Evolutionary conservation across 148 eudicot genomes (phyloP).

Genomic region (Vaccinium vitisidaea): DNA sequence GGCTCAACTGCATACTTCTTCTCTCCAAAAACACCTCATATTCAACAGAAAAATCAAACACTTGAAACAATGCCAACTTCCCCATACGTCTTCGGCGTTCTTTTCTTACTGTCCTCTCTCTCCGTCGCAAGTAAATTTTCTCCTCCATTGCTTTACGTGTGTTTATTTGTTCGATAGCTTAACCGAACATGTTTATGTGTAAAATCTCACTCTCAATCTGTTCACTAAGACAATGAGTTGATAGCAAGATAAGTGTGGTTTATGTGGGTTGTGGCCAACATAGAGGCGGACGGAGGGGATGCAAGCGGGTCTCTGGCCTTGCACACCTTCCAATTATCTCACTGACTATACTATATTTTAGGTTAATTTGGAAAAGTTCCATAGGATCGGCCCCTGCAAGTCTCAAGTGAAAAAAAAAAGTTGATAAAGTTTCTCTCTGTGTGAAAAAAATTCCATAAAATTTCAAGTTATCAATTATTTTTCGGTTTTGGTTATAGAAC

Average conservation of each 20-base stretch:
- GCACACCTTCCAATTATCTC: too few species aligned
- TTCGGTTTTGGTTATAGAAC: too few species aligned
- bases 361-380: too few species aligned
- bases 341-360: too few species aligned
- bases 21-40: background rate
- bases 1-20: background rate
- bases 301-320: too few species aligned
- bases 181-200: background rate
- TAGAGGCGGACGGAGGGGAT: too few species aligned
- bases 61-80: constrained; percentile 31
- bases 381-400: too few species aligned
- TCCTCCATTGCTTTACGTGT: background rate
- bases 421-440: too few species aligned
- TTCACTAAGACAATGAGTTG: background rate
- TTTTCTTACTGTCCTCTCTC: constrained; percentile 21
- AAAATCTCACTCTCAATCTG: background rate
- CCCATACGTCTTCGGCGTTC: constrained; percentile 14
- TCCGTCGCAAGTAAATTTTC: constrained; percentile 39
- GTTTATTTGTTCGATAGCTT: background rate
- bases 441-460: too few species aligned
- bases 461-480: too few species aligned
- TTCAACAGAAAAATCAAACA: background rate
- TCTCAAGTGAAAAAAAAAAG: too few species aligned
- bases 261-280: background rate
- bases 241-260: background rate